Evolutionary conservation across 148 eudicot species (phyloP).

Genomic region (Vaccinium vitisidaea): DNA sequence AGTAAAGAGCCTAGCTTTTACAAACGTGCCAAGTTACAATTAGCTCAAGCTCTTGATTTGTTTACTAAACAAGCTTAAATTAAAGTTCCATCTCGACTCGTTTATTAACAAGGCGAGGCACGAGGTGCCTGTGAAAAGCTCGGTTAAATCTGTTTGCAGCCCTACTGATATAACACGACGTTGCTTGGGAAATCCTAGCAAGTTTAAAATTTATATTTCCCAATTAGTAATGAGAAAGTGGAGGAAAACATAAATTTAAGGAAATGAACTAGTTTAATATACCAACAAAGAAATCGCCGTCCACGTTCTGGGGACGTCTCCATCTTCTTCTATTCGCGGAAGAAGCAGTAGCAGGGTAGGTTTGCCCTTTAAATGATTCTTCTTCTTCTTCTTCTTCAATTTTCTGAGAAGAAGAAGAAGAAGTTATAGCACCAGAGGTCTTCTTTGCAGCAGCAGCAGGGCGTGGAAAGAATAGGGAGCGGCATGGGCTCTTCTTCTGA

Average conservation of each 20-base stretch:
- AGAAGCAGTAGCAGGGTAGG: background rate
- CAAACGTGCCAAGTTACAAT: no score
- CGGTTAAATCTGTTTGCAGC: no score
- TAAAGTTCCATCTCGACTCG: no score
- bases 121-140: no score
- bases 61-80: no score
- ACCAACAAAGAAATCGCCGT: slow-evolving; percentile 48
- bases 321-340: background rate
- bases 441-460: background rate
- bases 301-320: slow-evolving; percentile 38
- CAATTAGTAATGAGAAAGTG: background rate
- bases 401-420: background rate
- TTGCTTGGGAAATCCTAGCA: background rate
- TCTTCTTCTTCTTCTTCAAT: background rate
- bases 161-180: no score
- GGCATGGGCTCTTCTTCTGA: background rate
- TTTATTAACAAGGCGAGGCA: no score
- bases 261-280: background rate
- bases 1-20: no score
- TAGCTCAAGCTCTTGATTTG: no score
- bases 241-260: background rate
- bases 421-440: background rate
- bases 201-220: background rate
- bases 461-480: background rate
- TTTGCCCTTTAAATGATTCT: background rate